Percentiles rank a stretch among this genome's conserved stretches.
phyloP scores from a whole-genome alignment of 257 asterid genomes.

The Salvia rosmarinus region DNA sequence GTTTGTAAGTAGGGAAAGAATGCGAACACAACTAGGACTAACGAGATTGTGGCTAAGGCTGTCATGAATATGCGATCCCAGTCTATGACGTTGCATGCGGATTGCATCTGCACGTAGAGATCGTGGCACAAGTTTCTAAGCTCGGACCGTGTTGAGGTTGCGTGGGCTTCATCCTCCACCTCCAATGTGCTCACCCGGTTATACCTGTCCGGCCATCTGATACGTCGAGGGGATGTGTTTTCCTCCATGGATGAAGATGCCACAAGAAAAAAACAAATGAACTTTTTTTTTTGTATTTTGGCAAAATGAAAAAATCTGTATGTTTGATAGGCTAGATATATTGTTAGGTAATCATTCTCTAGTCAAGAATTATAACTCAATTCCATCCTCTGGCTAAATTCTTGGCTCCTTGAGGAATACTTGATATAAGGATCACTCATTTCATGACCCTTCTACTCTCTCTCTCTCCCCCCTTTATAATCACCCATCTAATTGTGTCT shows the following conservation, averaged over 20 bases:
- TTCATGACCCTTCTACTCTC: background rate
- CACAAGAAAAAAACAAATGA: background rate
- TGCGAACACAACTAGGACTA: slow-evolving; percentile 41
- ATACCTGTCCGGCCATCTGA: slow-evolving; percentile 34
- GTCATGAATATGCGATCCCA: slow-evolving; percentile 53
- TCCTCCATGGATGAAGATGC: slow-evolving; percentile 40
- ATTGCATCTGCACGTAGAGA: slow-evolving; percentile 38
- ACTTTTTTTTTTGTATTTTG: background rate
- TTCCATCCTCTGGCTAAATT: slow-evolving; percentile 25
- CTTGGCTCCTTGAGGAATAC: slow-evolving; percentile 28
- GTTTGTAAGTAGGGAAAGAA: slow-evolving; percentile 47
- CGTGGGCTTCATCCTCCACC: slow-evolving; percentile 29
- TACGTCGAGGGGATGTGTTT: slow-evolving; percentile 29
- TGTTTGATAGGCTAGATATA: background rate
- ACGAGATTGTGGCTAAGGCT: slow-evolving; percentile 43
- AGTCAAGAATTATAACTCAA: slow-evolving; percentile 7
- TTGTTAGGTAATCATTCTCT: background rate
- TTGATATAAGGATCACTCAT: slow-evolving; percentile 29
- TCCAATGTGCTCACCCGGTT: slow-evolving; percentile 41
- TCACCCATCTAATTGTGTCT: slow-evolving; percentile 37
- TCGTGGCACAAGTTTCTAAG: slow-evolving; percentile 33
- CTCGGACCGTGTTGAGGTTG: slow-evolving; percentile 29
- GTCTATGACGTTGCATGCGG: slow-evolving; percentile 41
- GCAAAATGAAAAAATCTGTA: slow-evolving; percentile 1
- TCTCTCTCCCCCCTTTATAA: slow-evolving; percentile 5